Evolutionary conservation across 202 grass and related monocot species (phyloP), one percentile per base, ranked within the genome.

Genomic region (Zizania palustris): DNA sequence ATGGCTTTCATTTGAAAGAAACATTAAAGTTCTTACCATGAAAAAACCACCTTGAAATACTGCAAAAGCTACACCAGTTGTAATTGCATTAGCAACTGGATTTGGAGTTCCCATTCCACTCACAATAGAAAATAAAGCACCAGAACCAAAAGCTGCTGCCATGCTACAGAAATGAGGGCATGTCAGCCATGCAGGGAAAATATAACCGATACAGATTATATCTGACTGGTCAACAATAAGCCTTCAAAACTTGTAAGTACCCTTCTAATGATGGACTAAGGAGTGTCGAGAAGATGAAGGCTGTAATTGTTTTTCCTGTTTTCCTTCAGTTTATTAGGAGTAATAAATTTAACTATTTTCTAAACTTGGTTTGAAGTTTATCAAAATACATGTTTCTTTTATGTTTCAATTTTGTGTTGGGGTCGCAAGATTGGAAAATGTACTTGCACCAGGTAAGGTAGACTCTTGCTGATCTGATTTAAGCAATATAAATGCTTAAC

Each of bases 91-190:
- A 51, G 72, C 87, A 69, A 84, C 92, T 63, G 90, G 92, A 85
- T 96, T 95, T 40, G 92, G 89, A 38, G 89, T 83, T 58, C 89
- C 91, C 87, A 89, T 89, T 78, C 92, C 96, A 70, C 96, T 99
- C 69, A 99, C 91, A 41, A 99, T 87, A 66, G 96, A 92, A 79
- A 99, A 99, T 69, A 99, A 59, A 81, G 92, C 92, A 45, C 96
- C 96, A 54, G 91, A 95, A 53, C 96, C 96, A 83, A 99, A 99
- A 39, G 92, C 96, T 60, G 91, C 92, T 63, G 84, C 89, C 96
- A 99, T 90, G 81, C 96, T 99, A 73, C 74, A 82, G 42, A 81
- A 80, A 87, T 58, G 69, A 88, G n/a, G 67, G 46, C 58, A 34
- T 0, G 3, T 79, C 69, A 83, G 69, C 45, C 68, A 77, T 33